phyloP scores from a whole-genome alignment of 1,284 basidiomycete genomes.

The Amylostereum chailletii region DNA sequence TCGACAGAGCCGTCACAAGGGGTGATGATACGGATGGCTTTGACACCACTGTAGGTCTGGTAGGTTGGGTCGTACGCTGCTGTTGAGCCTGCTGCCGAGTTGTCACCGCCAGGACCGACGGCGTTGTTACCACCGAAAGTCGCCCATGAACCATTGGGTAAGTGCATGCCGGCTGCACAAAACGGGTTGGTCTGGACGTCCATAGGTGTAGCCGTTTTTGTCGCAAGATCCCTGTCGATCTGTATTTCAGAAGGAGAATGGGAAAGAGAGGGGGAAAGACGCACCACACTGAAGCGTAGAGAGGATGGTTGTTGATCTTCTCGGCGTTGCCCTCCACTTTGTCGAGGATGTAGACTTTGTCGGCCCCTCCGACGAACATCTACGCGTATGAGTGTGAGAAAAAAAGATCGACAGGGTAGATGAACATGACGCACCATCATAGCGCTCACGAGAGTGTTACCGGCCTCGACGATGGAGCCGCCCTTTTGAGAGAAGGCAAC shows the following conservation, averaged over 20 bases:
- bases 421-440: constrained; percentile 22
- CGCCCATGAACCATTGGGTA: constrained; percentile 19
- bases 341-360: constrained; percentile 41
- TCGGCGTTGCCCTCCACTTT: constrained; percentile 36
- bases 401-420: background rate
- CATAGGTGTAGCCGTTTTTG: constrained; percentile 18
- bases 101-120: constrained; percentile 28
- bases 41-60: constrained; percentile 15
- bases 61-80: constrained; percentile 13
- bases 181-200: constrained; percentile 42
- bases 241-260: background rate
- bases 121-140: constrained; percentile 37
- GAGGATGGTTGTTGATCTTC: constrained; percentile 29
- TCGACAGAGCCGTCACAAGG: constrained; percentile 20
- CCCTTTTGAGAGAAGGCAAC: constrained; percentile 1
- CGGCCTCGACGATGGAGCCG: constrained; percentile 27
- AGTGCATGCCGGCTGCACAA: constrained; percentile 25
- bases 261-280: constrained; percentile 2
- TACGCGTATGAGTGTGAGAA: constrained; percentile 14
- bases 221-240: constrained; percentile 4
- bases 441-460: constrained; percentile 30
- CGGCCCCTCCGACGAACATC: constrained; percentile 46
- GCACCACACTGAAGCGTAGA: constrained; percentile 36
- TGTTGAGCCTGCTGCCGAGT: constrained; percentile 7
- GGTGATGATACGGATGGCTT: constrained; percentile 27